Conservation (phyloP, 1,284 basidiomycete genomes). For the Melampsora americana region DNA sequence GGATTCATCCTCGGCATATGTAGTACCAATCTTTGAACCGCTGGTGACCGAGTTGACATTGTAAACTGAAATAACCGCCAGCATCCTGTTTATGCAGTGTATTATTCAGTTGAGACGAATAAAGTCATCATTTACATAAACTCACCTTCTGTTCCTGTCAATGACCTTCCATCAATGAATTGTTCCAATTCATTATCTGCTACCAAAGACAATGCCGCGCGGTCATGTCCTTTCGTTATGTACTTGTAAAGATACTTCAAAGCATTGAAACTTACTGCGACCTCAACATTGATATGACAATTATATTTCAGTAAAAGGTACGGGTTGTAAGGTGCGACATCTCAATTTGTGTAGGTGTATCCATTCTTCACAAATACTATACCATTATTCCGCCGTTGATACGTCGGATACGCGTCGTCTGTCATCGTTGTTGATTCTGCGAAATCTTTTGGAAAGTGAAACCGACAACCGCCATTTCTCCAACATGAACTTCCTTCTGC, state of each 20-base stretch:
- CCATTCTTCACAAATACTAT: neutral
- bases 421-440: too few relatives aligned
- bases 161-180: too few relatives aligned
- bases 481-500: neutral
- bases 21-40: slow-evolving; percentile 48
- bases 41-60: neutral
- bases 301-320: neutral
- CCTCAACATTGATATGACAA: neutral
- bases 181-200: neutral
- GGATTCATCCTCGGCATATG: slow-evolving; percentile 56
- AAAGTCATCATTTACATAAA: too few relatives aligned
- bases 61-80: slow-evolving; percentile 20
- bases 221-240: neutral
- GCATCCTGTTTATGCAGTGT: too few relatives aligned
- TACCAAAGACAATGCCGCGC: neutral
- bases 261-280: too few relatives aligned
- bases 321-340: neutral
- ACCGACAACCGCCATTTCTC: neutral
- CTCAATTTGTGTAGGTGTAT: neutral
- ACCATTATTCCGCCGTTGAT: neutral
- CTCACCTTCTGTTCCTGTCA: too few relatives aligned
- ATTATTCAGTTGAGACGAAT: too few relatives aligned
- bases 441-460: neutral
- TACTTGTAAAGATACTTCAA: slow-evolving; percentile 2
- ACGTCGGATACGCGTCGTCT: neutral